phyloP scores from a whole-genome alignment of 1,284 basidiomycete species.

The Erythrobasidium hasegawianum region DNA sequence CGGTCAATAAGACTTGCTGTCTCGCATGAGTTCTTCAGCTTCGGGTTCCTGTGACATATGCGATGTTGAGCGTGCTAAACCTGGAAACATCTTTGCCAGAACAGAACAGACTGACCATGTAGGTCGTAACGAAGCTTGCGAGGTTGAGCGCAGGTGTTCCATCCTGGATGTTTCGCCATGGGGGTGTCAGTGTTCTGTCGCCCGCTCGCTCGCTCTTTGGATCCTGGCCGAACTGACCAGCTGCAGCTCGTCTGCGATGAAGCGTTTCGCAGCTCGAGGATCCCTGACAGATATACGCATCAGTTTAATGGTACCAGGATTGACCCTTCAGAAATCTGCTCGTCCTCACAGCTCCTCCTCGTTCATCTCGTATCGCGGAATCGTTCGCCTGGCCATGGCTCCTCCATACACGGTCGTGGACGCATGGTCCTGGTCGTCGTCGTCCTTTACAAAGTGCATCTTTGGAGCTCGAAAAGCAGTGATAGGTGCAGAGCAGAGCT shows the following conservation, averaged over 20 bases:
- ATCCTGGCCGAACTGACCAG: slow-evolving; percentile 16
- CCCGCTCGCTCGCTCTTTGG: no score
- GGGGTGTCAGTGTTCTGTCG: neutral
- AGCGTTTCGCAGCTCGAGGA: slow-evolving; percentile 33
- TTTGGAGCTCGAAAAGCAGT: no score
- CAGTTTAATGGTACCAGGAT: neutral
- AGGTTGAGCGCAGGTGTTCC: slow-evolving; percentile 41
- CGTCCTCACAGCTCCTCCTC: slow-evolving; percentile 40
- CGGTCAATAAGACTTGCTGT: slow-evolving; percentile 9
- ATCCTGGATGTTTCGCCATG: slow-evolving; percentile 15
- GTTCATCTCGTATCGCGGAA: slow-evolving; percentile 40
- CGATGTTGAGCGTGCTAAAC: no score
- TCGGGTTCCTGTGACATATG: slow-evolving; percentile 38
- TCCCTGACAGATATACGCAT: neutral
- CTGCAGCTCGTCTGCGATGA: slow-evolving; percentile 35
- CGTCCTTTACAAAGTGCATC: slow-evolving; percentile 10
- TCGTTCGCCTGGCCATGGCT: slow-evolving; percentile 28
- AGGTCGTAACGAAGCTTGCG: slow-evolving; percentile 42
- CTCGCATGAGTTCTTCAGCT: slow-evolving; percentile 47
- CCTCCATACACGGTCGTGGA: slow-evolving; percentile 47
- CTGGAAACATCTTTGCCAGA: no score
- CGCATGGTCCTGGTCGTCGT: slow-evolving; percentile 32
- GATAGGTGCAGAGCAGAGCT: no score
- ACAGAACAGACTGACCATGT: slow-evolving; percentile 2
- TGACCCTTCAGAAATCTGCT: neutral